Percentiles rank a stretch among this genome's conserved stretches.
Conservation (phyloP, 1,284 basidiomycete species). For the Cryptococcus sp. region DNA sequence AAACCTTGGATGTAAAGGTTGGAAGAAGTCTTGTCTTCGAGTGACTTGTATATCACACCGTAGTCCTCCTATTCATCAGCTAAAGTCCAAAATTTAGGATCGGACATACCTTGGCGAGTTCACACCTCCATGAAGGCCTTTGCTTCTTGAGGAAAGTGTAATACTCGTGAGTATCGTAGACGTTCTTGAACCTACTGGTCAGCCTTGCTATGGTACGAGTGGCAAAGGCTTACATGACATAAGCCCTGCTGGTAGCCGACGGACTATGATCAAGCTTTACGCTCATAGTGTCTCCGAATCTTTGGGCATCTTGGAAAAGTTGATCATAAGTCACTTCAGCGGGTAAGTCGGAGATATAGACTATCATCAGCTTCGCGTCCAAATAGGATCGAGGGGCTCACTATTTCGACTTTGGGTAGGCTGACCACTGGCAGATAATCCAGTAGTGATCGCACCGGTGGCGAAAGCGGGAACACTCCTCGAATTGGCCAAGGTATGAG, state of each 20-base stretch:
- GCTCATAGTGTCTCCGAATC: conserved; percentile 28
- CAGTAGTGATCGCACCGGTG: neutral
- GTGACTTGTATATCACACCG: conserved; percentile 32
- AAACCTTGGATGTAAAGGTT: conserved; percentile 41
- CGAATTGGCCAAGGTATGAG: neutral
- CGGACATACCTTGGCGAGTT: conserved; percentile 28
- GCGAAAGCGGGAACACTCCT: neutral
- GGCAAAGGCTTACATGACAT: conserved; percentile 23
- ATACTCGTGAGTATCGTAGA: conserved; percentile 21
- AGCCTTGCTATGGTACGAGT: conserved; percentile 1
- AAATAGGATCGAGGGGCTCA: neutral
- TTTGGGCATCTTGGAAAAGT: conserved; percentile 17
- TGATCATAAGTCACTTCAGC: conserved; percentile 6
- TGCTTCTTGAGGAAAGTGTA: conserved; percentile 16
- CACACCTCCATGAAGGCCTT: conserved; percentile 17
- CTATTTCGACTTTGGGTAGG: neutral
- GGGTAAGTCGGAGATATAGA: neutral
- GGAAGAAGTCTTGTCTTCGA: conserved; percentile 35
- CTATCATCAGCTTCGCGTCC: neutral
- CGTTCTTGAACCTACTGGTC: conserved; percentile 23
- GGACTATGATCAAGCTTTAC: conserved; percentile 12
- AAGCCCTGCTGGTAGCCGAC: conserved; percentile 19
- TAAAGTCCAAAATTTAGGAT: neutral
- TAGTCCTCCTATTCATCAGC: conserved; percentile 25
- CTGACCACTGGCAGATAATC: too few species aligned